Conservation (phyloP, 2,329 filamentous ascomycete species). For the Westerdykella ornata region DNA sequence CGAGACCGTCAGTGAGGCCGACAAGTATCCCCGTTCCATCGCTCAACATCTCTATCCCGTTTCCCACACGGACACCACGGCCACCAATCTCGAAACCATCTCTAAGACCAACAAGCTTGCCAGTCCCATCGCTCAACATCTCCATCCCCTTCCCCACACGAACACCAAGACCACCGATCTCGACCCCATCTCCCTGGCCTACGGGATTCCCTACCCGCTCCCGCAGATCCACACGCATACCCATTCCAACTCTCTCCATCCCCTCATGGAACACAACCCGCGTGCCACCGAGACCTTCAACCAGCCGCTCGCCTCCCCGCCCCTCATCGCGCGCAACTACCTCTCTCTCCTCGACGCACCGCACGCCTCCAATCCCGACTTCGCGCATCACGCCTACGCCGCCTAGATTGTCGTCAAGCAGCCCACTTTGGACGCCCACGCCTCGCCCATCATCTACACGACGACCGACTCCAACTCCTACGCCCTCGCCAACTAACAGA, state of each 20-base stretch:
- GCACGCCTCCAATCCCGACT: background rate
- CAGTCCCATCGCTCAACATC: constrained; percentile 1
- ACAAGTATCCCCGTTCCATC: constrained; percentile 1
- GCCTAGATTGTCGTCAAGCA: background rate
- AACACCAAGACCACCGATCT: background rate
- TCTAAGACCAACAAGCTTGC: background rate
- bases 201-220: background rate
- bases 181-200: background rate
- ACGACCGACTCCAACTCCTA: background rate
- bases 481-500: background rate
- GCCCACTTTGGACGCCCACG: background rate
- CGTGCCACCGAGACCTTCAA: background rate
- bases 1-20: background rate
- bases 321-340: too few relatives aligned
- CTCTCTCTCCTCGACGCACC: background rate
- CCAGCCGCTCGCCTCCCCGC: background rate
- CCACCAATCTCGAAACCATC: background rate
- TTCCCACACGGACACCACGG: background rate
- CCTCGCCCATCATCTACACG: background rate
- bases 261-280: constrained; percentile 1
- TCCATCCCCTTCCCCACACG: constrained; percentile 1
- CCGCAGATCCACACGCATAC: background rate
- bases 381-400: background rate
- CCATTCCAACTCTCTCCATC: background rate
- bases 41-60: background rate